These are phyloP conservation scores for Penicillium maclennaniae DNA, from an alignment of 495 filamentous ascomycete genomes.

Conservation along the genomic window DNA sequence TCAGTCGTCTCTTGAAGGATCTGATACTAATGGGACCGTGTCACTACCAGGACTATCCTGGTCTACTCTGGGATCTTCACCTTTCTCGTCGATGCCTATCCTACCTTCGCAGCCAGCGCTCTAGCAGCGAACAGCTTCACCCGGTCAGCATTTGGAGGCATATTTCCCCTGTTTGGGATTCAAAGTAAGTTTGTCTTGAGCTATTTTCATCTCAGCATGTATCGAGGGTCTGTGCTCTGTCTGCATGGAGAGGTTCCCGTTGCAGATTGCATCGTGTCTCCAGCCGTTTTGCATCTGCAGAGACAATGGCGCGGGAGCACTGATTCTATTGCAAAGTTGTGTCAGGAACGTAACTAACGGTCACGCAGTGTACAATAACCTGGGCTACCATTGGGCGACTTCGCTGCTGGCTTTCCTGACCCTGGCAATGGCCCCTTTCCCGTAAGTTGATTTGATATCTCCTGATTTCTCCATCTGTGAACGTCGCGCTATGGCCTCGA, in stretches of 20 bases:
- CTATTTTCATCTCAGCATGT: conserved; percentile 1
- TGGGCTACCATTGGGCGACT: conserved; percentile 72
- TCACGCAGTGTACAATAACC: conserved; percentile 56
- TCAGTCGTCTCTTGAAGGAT: conserved; percentile 3
- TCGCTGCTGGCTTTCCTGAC: conserved; percentile 67
- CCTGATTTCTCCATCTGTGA: background rate
- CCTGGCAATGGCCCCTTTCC: conserved; percentile 64
- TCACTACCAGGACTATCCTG: conserved; percentile 58
- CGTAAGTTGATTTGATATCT: conserved; percentile 40
- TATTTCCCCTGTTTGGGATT: conserved; percentile 66
- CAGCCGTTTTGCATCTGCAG: conserved; percentile 1
- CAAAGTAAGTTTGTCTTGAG: conserved; percentile 52
- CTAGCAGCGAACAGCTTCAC: conserved; percentile 86
- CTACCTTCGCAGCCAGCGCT: conserved; percentile 81
- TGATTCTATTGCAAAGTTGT: background rate
- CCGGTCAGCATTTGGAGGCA: conserved; percentile 77
- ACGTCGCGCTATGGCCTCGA: conserved; percentile 10
- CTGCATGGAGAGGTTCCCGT: conserved; percentile 7
- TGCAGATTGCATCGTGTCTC: conserved; percentile 9
- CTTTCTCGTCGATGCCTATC: conserved; percentile 92
- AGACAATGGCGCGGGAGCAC: background rate
- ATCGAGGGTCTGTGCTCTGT: conserved; percentile 15
- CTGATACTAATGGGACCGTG: conserved; percentile 12
- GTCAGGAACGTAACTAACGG: conserved; percentile 27
- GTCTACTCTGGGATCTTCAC: conserved; percentile 89